Percentiles rank a stretch among this genome's conserved stretches.
phyloP scores from a whole-genome alignment of 2,329 filamentous ascomycete species.

The Fusarium ramigenum region DNA sequence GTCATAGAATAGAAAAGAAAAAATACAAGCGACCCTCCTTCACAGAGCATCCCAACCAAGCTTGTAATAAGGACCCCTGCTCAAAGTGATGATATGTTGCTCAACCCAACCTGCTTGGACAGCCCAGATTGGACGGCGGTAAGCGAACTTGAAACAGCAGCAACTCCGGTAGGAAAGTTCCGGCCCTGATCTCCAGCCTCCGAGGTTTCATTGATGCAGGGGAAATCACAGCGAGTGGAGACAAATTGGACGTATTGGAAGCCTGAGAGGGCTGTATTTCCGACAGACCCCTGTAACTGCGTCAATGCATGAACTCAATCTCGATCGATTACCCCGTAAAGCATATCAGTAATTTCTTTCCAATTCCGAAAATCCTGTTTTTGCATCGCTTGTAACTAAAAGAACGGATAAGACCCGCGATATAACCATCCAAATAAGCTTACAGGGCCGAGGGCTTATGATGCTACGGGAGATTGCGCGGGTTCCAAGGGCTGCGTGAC shows the following conservation, averaged over 20 bases:
- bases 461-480: background rate
- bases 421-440: conserved; percentile 14
- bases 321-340: conserved; percentile 4
- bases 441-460: background rate
- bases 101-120: background rate
- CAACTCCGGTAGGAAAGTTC: background rate
- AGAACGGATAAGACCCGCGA: background rate
- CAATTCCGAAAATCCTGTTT: conserved; percentile 5
- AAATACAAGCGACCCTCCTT: background rate
- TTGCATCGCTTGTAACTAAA: background rate
- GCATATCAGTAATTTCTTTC: conserved; percentile 8
- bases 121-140: background rate
- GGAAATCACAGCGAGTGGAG: conserved; percentile 4
- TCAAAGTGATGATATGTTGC: background rate
- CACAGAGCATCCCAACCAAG: background rate
- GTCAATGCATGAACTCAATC: conserved; percentile 22
- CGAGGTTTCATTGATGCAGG: conserved; percentile 19
- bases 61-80: background rate
- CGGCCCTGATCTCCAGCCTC: background rate
- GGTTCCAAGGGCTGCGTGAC: conserved; percentile 2
- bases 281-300: background rate
- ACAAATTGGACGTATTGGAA: background rate
- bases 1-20: conserved; percentile 5
- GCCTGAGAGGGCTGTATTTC: background rate
- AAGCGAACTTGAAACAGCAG: conserved; percentile 15